Base-by-base conservation (phyloP, 169 alveolate genomes). In the Plasmodium coatneyi region DNA sequence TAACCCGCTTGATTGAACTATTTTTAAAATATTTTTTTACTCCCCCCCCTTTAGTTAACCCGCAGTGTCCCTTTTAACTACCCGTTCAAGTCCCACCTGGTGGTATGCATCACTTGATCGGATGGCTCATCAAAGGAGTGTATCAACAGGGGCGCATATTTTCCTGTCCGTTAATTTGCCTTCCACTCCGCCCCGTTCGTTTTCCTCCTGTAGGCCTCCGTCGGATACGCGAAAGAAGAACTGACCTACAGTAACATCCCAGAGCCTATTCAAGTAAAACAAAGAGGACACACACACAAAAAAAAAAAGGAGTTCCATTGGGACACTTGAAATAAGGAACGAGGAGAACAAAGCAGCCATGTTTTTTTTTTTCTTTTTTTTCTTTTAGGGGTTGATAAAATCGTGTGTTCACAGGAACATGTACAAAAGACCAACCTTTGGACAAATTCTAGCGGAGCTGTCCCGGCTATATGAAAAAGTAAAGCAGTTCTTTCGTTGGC, bases 161-260 rank as follows among this genome's bases (percentile, higher is more conserved):
- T 19, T 28, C 76, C 30, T 66, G 12, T 19, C 6, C 5, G 14
- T 28, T 12, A 66, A 16, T 7, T 19, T 25, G 16, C 39, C 30
- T 66, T 16, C 16, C 36, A 6, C 16, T 5, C n/a, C 76, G 36
- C 12, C 84, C 0, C 54, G 7, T 79, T 5, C 19, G 0, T 25
- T 39, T 41, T 84, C 76, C 36, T 25, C 10, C 22, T 25, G 10
- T 25, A 87, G 93, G 89, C 93, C 34, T 49, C 89, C 32, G 93
- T 87, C 71, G 93, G 93, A 54, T 87, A 78, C 78, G 93, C 93
- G 49, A 87, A 87, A 22, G 93, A 87, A 78, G 54, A 76, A 78
- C 70, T 87, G 43, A 25, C 82, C 72, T 87, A 76, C 71, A 52
- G 34, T 22, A 78, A 87, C 39, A 87, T 87, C 12, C 93, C 93